Base-by-base conservation (phyloP, 345 rosid species). In the Arabidopsis arenosa region DNA sequence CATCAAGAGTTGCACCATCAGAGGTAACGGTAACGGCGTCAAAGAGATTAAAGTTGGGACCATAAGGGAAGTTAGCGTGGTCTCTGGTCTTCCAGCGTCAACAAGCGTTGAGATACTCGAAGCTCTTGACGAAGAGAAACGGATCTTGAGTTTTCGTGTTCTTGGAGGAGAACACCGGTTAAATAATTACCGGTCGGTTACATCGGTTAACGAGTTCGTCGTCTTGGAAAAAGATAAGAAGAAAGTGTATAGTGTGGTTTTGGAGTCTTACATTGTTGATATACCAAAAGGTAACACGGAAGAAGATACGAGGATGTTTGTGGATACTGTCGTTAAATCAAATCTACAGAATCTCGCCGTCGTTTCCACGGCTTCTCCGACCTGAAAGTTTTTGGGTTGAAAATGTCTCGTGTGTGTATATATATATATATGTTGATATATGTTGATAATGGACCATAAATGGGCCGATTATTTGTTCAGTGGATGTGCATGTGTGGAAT, bases 271-370 rank as follows among this genome's bases (percentile, higher is more conserved):
- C 58, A 52, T 72, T 66, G 81, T 72, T 49, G 81, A 78, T 33
- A 73, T 78, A 51, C 81, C 81, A n/a, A 57, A 72, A 66, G 78
- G 81, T 65, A 78, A 78, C 11, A 66, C 81, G 7, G 81, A 78
- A 40, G 81, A 78, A 53, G 81, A 78, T 26, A 78, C 81, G 13
- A 72, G 74, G 63, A 30, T 78, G 69, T 78, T 78, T 66, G 74
- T 58, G 3, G 81, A 78, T 33, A 78, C 78, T 12, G 78, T 78
- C 35, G 81, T 78, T 1, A 78, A 44, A 58, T 66, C 62, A 12
- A 78, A 78, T 72, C 15, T 78, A 59, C 81, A 72, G 28, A 78
- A 72, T 62, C 81, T 78, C 9, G 74, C 77, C 12, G 45, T 45
- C 15, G 60, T 77, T 45, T 63, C 76, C 14, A 77, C 10, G 47